phyloP scores from a whole-genome alignment of 257 asterid genomes.

The Solanum neorickii region DNA sequence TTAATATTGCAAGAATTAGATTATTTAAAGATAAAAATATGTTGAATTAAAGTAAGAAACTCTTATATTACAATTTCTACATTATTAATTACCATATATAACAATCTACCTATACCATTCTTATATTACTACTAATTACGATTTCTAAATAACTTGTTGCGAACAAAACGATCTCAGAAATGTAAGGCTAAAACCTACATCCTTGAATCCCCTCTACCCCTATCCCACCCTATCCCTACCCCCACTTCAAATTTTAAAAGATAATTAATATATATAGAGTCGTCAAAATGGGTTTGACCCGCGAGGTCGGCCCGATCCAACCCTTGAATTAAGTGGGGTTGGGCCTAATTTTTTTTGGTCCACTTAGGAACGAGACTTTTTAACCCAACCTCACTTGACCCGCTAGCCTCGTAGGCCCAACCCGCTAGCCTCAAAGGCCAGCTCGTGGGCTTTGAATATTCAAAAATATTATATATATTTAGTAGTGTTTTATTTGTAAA shows the following conservation, averaged over 20 bases:
- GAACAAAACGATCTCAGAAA: neutral
- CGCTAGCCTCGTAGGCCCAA: no score
- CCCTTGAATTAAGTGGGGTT: no score
- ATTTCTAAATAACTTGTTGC: rapidly evolving
- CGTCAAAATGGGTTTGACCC: no score
- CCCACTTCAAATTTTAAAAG: neutral
- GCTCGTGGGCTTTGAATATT: no score
- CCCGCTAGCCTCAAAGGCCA: no score
- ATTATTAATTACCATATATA: neutral
- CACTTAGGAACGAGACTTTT: no score
- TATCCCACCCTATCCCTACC: neutral
- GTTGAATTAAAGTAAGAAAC: neutral
- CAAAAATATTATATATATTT: no score
- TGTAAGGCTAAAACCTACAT: neutral
- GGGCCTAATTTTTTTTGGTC: no score
- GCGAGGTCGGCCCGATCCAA: no score
- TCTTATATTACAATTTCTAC: neutral
- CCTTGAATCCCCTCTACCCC: neutral
- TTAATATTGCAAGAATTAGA: neutral
- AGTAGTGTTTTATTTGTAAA: no score
- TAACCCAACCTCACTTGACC: no score
- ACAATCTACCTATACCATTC: neutral
- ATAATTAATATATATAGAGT: neutral
- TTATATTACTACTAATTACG: neutral
- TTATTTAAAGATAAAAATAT: neutral